Percentiles rank a stretch among this genome's conserved stretches.
Conservation (phyloP, 352 stramenopile genomes). For the Phytophthora megakarya region DNA sequence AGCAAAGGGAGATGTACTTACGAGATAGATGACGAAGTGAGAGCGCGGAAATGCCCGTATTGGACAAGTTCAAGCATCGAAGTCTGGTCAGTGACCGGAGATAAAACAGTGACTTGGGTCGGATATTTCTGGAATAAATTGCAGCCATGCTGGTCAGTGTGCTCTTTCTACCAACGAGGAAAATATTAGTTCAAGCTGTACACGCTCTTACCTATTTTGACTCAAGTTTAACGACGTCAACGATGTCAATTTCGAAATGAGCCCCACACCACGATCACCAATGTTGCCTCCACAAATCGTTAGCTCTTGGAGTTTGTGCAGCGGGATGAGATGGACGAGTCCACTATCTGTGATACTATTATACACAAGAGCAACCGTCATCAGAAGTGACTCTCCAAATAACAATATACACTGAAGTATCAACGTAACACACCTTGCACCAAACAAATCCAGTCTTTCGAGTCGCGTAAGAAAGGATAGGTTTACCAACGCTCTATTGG, state of each 20-base stretch:
- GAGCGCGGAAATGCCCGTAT: constrained; percentile 67
- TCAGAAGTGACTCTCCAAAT: constrained; percentile 2
- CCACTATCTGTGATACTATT: constrained; percentile 74
- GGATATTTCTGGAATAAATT: constrained; percentile 60
- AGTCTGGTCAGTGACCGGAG: constrained; percentile 63
- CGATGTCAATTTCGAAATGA: constrained; percentile 77
- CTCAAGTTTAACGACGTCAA: constrained; percentile 81
- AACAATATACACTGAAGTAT: too few species aligned
- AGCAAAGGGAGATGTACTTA: constrained; percentile 32
- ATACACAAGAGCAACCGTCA: constrained; percentile 4
- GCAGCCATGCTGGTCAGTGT: background rate
- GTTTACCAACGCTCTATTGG: constrained; percentile 62
- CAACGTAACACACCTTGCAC: constrained; percentile 62
- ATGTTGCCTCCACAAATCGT: constrained; percentile 74
- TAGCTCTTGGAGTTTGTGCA: constrained; percentile 61
- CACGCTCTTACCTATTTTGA: constrained; percentile 63
- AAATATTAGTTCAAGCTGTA: background rate
- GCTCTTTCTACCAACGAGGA: background rate
- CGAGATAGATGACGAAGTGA: constrained; percentile 76
- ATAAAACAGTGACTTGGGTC: constrained; percentile 64
- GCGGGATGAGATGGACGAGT: constrained; percentile 57
- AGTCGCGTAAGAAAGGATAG: constrained; percentile 59
- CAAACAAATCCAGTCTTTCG: constrained; percentile 74
- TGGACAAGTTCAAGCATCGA: constrained; percentile 76
- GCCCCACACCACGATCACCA: constrained; percentile 67